Evolutionary conservation across 2,329 filamentous ascomycete species (phyloP).

Genomic region (Podosphaera fusca): DNA sequence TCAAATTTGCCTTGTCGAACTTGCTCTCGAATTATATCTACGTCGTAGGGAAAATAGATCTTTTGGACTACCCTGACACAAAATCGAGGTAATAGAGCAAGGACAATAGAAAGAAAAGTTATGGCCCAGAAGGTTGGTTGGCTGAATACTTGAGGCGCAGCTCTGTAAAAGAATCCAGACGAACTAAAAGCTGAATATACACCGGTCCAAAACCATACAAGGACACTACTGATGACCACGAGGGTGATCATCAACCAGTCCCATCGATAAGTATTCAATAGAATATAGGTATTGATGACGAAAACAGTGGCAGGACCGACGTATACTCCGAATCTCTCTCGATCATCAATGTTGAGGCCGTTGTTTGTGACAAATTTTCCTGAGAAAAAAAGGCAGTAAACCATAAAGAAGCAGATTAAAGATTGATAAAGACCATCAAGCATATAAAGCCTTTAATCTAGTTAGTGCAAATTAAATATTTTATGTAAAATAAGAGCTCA

Average conservation of each 20-base stretch:
- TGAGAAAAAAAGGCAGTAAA: conserved; percentile 53
- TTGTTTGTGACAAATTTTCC: conserved; percentile 47
- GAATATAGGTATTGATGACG: conserved; percentile 79
- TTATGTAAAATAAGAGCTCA: conserved; percentile 23
- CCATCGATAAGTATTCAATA: conserved; percentile 94
- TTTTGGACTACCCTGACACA: conserved; percentile 74
- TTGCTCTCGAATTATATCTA: conserved; percentile 91
- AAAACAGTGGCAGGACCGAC: conserved; percentile 66
- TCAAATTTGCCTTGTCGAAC: conserved; percentile 63
- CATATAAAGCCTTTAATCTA: conserved; percentile 61
- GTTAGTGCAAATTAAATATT: conserved; percentile 1
- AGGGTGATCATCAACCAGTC: conserved; percentile 87
- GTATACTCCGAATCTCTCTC: conserved; percentile 66
- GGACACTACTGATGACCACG: conserved; percentile 55
- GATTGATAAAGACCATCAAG: conserved; percentile 86
- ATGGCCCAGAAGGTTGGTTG: conserved; percentile 73
- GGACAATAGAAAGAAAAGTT: conserved; percentile 52
- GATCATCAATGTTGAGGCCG: conserved; percentile 56
- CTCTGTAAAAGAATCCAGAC: conserved; percentile 52
- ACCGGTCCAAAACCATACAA: conserved; percentile 92
- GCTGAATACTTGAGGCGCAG: conserved; percentile 57
- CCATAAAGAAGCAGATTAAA: conserved; percentile 77
- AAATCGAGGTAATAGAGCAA: conserved; percentile 75
- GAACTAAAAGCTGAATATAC: conserved; percentile 35
- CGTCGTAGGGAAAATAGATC: conserved; percentile 76